Percentiles rank a stretch among this genome's conserved stretches.
phyloP scores from a whole-genome alignment of 805 yeast species.

The Hanseniaspora mollemarum region DNA sequence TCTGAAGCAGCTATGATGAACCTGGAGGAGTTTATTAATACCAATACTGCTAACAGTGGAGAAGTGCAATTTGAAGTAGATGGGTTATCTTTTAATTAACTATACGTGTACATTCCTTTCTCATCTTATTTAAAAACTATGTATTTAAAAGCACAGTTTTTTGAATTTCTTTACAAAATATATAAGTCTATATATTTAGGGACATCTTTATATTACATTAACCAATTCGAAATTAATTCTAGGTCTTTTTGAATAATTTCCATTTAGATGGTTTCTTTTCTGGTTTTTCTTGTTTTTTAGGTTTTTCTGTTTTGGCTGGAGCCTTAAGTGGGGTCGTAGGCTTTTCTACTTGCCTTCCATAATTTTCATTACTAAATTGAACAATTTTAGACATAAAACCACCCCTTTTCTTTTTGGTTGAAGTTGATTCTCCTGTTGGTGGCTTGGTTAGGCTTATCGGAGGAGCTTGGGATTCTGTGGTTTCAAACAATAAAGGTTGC shows the following conservation, averaged over 20 bases:
- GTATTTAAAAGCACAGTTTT: no score
- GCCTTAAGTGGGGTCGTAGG: background rate
- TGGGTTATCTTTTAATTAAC: background rate
- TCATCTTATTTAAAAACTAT: no score
- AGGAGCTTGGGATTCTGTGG: background rate
- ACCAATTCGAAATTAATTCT: no score
- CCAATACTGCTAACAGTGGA: background rate
- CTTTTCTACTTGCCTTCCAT: slow-evolving; percentile 3
- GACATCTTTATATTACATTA: no score
- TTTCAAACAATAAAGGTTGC: no score
- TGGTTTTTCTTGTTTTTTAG: background rate
- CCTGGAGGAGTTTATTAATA: slow-evolving; percentile 47
- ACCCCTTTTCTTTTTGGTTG: background rate
- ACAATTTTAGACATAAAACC: slow-evolving; percentile 3
- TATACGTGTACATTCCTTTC: no score
- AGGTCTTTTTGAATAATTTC: background rate
- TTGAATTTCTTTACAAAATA: no score
- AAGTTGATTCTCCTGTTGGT: background rate
- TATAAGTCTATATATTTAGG: no score
- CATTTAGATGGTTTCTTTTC: slow-evolving; percentile 3
- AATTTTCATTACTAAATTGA: slow-evolving; percentile 13
- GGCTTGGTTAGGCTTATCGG: background rate
- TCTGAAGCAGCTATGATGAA: slow-evolving; percentile 63
- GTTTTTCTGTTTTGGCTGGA: background rate
- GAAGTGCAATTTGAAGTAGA: background rate